Base-by-base conservation (phyloP, 805 yeast genomes). In the Wickerhamomyces hampshirensis region DNA sequence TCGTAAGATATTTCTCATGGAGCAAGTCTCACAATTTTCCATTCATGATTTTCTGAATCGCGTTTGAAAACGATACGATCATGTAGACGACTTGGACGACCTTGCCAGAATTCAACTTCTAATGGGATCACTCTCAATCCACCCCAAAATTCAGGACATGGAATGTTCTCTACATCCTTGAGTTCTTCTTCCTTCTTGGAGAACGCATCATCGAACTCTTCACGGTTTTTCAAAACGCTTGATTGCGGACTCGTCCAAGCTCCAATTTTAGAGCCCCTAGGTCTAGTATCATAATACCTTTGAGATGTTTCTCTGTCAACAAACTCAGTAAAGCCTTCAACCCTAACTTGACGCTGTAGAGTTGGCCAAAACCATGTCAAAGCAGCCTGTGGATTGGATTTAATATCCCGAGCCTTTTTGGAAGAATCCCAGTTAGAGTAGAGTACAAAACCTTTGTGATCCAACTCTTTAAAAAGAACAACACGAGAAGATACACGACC, bases 171-270 rank as follows among this genome's bases (percentile, higher is more conserved):
- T 28, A 62, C 58, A 28, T 70, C 77, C 44, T 77, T 73, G 44
- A 85, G 86, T 55, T 77, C 69, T 37, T 70, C 62, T 38, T 69
- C 79, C 42, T 64, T 70, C 18, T 65, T 55, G 9, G 59, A 54
- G 34, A 76, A 76, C 12, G 69, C 50, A 0, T 56, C 51, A 26
- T 88, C 84, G 42, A 91, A 73, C 48, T 75, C 84, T 12, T 73
- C 73, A 44, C 96, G 69, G 29, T 66, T 59, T 11, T 56, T 51
- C 26, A 89, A 68, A 3, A 66, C 69, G 36, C 73, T 68, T 23
- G 89, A 77, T 66, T 93, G 98, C 4, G 95, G 94, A 19, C 94
- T 81, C 0, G 97, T 84, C 95, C 96, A 89, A 0, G 98, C 98
- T 21, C 98, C 98, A 43, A 93, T 78, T 55, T 84, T 80, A 21